Percentiles rank a stretch among this genome's conserved stretches.
These are phyloP conservation scores for Phytophthora quininea DNA, from an alignment of 352 stramenopile species.

Conservation along the genomic window DNA sequence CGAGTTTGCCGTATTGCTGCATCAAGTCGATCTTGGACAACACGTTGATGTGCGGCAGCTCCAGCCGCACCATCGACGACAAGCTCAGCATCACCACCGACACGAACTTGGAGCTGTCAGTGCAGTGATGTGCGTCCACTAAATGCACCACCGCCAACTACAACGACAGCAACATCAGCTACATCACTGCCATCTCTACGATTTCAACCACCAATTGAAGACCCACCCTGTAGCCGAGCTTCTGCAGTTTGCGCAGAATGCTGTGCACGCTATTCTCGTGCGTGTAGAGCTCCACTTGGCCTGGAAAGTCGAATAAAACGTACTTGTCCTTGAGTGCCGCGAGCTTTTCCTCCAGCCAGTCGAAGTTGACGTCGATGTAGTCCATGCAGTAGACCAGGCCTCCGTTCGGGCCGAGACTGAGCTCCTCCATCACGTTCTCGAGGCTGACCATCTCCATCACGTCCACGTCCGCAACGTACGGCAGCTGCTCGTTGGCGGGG, in stretches of 20 bases:
- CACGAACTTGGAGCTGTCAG: slow-evolving; percentile 97
- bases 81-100: slow-evolving; percentile 96
- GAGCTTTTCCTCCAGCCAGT: slow-evolving; percentile 97
- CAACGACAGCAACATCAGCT: background rate
- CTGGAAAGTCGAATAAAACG: slow-evolving; percentile 98
- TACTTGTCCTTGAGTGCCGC: slow-evolving; percentile 92
- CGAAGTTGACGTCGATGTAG: slow-evolving; percentile 98
- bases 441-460: slow-evolving; percentile 97
- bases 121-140: slow-evolving; percentile 94
- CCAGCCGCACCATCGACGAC: slow-evolving; percentile 97
- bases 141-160: slow-evolving; percentile 94
- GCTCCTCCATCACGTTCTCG: slow-evolving; percentile 94
- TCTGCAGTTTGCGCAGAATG: slow-evolving; percentile 95
- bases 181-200: background rate
- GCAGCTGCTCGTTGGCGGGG: slow-evolving; percentile 95
- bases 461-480: slow-evolving; percentile 88
- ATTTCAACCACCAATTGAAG: slow-evolving; percentile 12
- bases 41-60: slow-evolving; percentile 98
- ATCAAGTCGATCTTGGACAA: slow-evolving; percentile 99
- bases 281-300: slow-evolving; percentile 99
- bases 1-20: slow-evolving; percentile 89
- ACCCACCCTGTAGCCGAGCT: slow-evolving; percentile 83
- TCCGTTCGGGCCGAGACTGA: slow-evolving; percentile 96
- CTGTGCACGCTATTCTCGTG: slow-evolving; percentile 97
- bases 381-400: slow-evolving; percentile 98